phyloP scores from a whole-genome alignment of 441 rosid genomes.

The Metrosideros polymorpha region DNA sequence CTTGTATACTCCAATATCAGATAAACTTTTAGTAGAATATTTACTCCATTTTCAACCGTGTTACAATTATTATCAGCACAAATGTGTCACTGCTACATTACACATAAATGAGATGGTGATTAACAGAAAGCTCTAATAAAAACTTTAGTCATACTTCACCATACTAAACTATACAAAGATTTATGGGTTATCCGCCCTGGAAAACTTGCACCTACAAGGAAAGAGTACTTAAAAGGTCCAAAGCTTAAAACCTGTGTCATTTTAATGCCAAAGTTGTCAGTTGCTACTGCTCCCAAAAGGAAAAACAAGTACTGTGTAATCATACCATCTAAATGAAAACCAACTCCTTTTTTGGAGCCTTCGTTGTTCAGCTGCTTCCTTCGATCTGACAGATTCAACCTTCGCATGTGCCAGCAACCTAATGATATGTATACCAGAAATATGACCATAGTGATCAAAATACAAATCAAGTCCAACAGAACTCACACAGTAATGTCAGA shows the following conservation, averaged over 20 bases:
- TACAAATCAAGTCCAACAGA: neutral
- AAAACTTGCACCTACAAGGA: neutral
- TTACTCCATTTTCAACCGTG: neutral
- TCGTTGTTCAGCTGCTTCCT: constrained; percentile 93
- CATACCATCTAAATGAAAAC: constrained; percentile 84
- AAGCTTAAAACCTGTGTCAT: neutral
- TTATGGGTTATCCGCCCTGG: neutral
- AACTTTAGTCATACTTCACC: neutral
- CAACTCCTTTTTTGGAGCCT: constrained; percentile 70
- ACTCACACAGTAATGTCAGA: neutral
- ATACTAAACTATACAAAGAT: neutral
- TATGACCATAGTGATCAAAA: neutral
- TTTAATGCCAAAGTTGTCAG: neutral
- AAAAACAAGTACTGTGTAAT: constrained; percentile 5
- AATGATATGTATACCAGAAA: constrained; percentile 16
- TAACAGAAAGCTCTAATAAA: neutral
- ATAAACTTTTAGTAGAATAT: neutral
- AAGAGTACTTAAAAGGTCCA: neutral
- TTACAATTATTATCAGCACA: neutral
- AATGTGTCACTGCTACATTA: neutral
- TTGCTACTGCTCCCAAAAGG: neutral
- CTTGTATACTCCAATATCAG: neutral
- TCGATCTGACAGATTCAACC: constrained; percentile 81
- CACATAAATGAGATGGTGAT: neutral
- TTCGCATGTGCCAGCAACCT: constrained; percentile 99